Evolutionary conservation across 1,284 basidiomycete genomes (phyloP), one percentile per base, ranked within the genome.

Genomic region (Trametes sp.): DNA sequence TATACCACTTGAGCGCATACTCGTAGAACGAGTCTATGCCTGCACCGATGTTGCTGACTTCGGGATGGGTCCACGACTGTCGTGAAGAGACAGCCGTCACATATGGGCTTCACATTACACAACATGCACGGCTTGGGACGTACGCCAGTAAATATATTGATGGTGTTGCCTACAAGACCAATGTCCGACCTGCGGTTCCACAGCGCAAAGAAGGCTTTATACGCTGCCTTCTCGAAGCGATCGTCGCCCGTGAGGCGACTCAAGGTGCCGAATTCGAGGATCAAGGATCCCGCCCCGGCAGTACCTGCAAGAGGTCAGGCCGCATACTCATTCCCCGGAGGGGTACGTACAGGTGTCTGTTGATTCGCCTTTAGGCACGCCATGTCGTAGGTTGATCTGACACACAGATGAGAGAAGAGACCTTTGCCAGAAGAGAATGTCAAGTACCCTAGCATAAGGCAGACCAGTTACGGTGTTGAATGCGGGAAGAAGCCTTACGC

Each of bases 21-120:
- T 98, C 96, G 73, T 92, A 96, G 75, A 96, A 97, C 10, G 93
- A 95, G 75, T 98, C 95, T 54, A 96, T 89, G 1, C 96, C 96
- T 14, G 96, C 96, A 29, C 96, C 95, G 36, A 96, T 92, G 5
- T 92, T 87, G 35, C 88, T 90, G 6, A 91, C 75, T 66, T 93
- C 90, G 26, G 93, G 93, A 50, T 81, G 78, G 24, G 83, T 83
- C 92, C 92, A 94, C 45, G 74, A 72, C 90, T 92, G 64, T 53
- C 13, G 45, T n/a, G n/a, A 16, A 44, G 28, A 31, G 9, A 9
- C 24, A 6, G 28, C 14, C 38, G 57, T 65, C 41, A 65, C 14
- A 50, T 48, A 23, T 55, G 36, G 57, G 36, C 64, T 55, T 55
- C 16, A 35, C 28, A 11, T 50, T 65, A 46, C 54, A 49, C 51